Percentiles rank a stretch among this genome's conserved stretches.
phyloP scores from a whole-genome alignment of 2,329 filamentous ascomycete genomes.

The Paraphaeosphaeria minitans region DNA sequence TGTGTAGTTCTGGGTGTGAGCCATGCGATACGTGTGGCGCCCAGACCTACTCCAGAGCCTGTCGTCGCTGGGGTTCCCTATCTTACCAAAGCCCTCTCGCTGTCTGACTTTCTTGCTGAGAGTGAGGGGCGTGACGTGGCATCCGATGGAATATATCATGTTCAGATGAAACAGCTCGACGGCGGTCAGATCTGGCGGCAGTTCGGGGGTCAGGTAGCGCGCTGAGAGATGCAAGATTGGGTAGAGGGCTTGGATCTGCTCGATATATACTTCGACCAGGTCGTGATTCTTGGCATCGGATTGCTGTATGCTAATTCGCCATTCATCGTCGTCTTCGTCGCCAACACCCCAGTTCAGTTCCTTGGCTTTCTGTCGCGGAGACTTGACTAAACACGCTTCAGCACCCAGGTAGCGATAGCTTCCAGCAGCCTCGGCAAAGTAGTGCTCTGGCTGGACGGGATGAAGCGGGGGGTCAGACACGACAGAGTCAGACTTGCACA shows the following conservation, averaged over 20 bases:
- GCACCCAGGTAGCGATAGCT: constrained; percentile 45
- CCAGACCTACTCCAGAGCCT: constrained; percentile 25
- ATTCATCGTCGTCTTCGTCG: constrained; percentile 29
- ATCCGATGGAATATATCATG: constrained; percentile 45
- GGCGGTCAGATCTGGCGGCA: constrained; percentile 30
- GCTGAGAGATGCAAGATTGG: constrained; percentile 33
- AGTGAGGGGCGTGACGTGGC: constrained; percentile 37
- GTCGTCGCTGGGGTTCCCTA: constrained; percentile 19
- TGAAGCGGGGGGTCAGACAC: constrained; percentile 21
- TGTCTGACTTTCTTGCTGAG: constrained; percentile 25
- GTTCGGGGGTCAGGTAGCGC: constrained; percentile 31
- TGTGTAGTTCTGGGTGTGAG: constrained; percentile 38
- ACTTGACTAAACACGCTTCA: constrained; percentile 40
- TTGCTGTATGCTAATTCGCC: constrained; percentile 29
- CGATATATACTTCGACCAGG: constrained; percentile 38
- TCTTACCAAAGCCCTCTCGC: constrained; percentile 27
- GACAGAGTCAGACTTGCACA: constrained; percentile 22
- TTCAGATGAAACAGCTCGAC: constrained; percentile 39
- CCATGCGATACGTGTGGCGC: constrained; percentile 36
- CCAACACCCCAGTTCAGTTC: constrained; percentile 17
- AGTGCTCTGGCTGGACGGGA: constrained; percentile 33
- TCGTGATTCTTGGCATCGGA: constrained; percentile 33
- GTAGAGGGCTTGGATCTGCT: constrained; percentile 30
- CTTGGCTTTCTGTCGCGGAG: constrained; percentile 32
- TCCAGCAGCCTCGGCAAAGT: constrained; percentile 39